These are phyloP conservation scores for Pseudozyma sp. DNA, from an alignment of 1,284 basidiomycete species.

Conservation along the genomic window DNA sequence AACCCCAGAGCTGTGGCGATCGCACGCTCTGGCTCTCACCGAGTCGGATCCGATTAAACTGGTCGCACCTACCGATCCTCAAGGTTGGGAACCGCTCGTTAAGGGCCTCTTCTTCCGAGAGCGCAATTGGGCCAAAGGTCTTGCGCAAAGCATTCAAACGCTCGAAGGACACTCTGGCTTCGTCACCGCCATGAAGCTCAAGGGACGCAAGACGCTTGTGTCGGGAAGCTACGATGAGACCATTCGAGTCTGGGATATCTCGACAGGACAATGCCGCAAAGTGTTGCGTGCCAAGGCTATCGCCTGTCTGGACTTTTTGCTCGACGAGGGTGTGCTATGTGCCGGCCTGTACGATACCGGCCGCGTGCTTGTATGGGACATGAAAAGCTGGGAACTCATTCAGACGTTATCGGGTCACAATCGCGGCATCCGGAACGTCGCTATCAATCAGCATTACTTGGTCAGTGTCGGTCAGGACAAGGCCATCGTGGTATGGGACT, in stretches of 20 bases:
- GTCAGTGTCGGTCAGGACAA: constrained; percentile 89
- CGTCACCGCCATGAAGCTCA: constrained; percentile 83
- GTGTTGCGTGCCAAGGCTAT: constrained; percentile 85
- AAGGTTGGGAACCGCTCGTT: constrained; percentile 76
- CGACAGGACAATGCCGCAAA: constrained; percentile 82
- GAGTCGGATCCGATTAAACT: constrained; percentile 76
- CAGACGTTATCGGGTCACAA: constrained; percentile 77
- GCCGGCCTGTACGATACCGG: constrained; percentile 93
- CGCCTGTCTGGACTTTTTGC: constrained; percentile 87
- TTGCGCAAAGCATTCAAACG: constrained; percentile 82
- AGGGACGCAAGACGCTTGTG: constrained; percentile 76
- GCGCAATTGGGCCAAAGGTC: constrained; percentile 77
- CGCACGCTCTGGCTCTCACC: constrained; percentile 80
- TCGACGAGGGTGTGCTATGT: constrained; percentile 86
- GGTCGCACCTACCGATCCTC: constrained; percentile 34
- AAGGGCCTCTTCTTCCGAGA: constrained; percentile 85
- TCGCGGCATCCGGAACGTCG: constrained; percentile 80
- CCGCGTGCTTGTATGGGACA: constrained; percentile 60
- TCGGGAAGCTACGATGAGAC: constrained; percentile 87
- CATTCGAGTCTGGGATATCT: constrained; percentile 59
- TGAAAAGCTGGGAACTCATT: constrained; percentile 69
- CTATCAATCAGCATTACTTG: constrained; percentile 83
- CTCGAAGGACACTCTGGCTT: constrained; percentile 87
- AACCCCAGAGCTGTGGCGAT: constrained; percentile 80
- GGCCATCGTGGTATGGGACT: constrained; percentile 87